Percentiles rank a stretch among this genome's conserved stretches.
Conservation (phyloP, 2,329 filamentous ascomycete species). For the Fusarium nodosum region DNA sequence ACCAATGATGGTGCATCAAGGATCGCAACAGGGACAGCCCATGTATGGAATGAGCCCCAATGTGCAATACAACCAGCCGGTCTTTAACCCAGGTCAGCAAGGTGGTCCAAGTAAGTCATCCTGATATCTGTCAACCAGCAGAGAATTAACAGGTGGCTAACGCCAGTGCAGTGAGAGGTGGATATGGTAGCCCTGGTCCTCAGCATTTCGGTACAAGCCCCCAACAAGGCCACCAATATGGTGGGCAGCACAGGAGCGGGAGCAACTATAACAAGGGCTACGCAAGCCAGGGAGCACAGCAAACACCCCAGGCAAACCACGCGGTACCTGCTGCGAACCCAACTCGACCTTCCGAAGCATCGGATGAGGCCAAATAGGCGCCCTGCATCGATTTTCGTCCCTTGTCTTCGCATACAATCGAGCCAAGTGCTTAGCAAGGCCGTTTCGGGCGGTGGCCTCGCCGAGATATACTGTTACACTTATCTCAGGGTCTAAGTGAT, state of each 20-base stretch:
- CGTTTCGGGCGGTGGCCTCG: conserved; percentile 43
- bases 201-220: conserved; percentile 76
- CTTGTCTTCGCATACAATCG: conserved; percentile 33
- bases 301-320: conserved; percentile 55
- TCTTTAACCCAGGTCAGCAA: conserved; percentile 77
- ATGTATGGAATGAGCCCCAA: conserved; percentile 82
- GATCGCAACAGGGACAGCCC: conserved; percentile 89
- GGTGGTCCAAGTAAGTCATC: conserved; percentile 76
- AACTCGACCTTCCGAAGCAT: conserved; percentile 55
- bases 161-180: conserved; percentile 68
- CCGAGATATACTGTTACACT: conserved; percentile 44
- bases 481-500: conserved; percentile 43
- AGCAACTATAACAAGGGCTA: conserved; percentile 68
- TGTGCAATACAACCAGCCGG: conserved; percentile 80
- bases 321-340: conserved; percentile 54
- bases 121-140: conserved; percentile 15
- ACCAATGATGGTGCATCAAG: conserved; percentile 94
- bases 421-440: conserved; percentile 43
- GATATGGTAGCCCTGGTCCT: conserved; percentile 69
- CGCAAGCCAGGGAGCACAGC: conserved; percentile 60
- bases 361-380: conserved; percentile 62
- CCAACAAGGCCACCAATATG: conserved; percentile 74
- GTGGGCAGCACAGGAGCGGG: conserved; percentile 68
- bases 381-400: conserved; percentile 22
- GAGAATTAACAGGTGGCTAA: conserved; percentile 53